These are phyloP conservation scores for Ophiostoma piceae DNA, from an alignment of 2,329 filamentous ascomycete genomes.

Conservation along the genomic window DNA sequence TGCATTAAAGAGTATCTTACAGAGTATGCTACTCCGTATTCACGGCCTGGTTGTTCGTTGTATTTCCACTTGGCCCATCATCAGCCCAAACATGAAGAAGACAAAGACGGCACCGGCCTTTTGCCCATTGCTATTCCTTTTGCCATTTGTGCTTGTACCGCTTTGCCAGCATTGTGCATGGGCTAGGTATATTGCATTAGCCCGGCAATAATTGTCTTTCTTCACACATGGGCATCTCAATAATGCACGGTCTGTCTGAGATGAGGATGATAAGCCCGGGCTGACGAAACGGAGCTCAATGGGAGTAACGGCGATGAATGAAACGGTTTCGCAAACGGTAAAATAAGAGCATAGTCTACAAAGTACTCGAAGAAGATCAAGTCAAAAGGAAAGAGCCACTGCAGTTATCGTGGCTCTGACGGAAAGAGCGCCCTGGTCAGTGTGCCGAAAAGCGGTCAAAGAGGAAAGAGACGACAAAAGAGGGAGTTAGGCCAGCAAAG, in stretches of 20 bases:
- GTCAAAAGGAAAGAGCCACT: neutral
- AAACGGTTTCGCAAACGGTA: neutral
- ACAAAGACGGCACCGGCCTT: too few species aligned
- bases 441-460: conserved; percentile 6
- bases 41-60: neutral
- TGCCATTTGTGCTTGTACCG: neutral
- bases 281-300: neutral
- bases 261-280: neutral
- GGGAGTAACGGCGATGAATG: neutral
- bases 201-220: neutral
- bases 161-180: neutral
- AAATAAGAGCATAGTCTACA: neutral
- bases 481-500: neutral
- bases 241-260: conserved; percentile 1
- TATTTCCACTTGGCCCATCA: neutral
- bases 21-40: neutral
- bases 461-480: neutral
- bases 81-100: neutral
- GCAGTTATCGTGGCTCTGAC: neutral
- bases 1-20: too few species aligned
- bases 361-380: neutral
- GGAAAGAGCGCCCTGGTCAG: conserved; percentile 1
- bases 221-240: conserved; percentile 10
- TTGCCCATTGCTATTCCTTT: neutral
- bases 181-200: neutral